These are phyloP conservation scores for Monosporascus sp. DNA, from an alignment of 2,329 filamentous ascomycete species.

Conservation along the genomic window DNA sequence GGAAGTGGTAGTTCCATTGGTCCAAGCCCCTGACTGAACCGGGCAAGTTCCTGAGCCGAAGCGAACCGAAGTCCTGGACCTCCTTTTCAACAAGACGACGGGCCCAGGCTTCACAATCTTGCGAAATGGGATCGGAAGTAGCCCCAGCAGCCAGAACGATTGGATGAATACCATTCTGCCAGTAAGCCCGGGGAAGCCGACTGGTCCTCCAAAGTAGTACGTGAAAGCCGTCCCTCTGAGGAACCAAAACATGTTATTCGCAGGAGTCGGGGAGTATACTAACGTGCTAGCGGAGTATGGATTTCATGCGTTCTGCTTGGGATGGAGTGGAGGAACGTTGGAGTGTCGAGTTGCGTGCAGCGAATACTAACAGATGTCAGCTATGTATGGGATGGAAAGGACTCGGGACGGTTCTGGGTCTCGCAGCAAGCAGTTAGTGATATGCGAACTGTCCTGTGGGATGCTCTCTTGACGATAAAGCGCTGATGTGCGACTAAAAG, in stretches of 20 bases:
- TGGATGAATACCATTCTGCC: conserved; percentile 11
- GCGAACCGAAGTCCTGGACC: conserved; percentile 27
- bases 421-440: conserved; percentile 8
- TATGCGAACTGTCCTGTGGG: background rate
- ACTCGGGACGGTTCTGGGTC: conserved; percentile 5
- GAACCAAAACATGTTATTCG: too few relatives aligned
- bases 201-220: conserved; percentile 2
- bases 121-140: conserved; percentile 31
- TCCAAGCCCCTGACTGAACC: background rate
- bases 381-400: conserved; percentile 7
- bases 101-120: conserved; percentile 32
- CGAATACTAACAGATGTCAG: background rate
- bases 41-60: conserved; percentile 21
- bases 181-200: conserved; percentile 4
- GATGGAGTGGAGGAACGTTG: too few relatives aligned
- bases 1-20: background rate
- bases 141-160: conserved; percentile 25
- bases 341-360: too few relatives aligned
- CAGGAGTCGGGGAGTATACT: background rate
- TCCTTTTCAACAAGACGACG: conserved; percentile 29
- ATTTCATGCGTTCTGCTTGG: too few relatives aligned
- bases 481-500: background rate
- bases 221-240: background rate
- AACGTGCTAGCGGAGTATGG: background rate
- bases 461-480: background rate